Evolutionary conservation across 495 filamentous ascomycete genomes (phyloP), one percentile per base, ranked within the genome.

Genomic region (Neurospora cerealis): DNA sequence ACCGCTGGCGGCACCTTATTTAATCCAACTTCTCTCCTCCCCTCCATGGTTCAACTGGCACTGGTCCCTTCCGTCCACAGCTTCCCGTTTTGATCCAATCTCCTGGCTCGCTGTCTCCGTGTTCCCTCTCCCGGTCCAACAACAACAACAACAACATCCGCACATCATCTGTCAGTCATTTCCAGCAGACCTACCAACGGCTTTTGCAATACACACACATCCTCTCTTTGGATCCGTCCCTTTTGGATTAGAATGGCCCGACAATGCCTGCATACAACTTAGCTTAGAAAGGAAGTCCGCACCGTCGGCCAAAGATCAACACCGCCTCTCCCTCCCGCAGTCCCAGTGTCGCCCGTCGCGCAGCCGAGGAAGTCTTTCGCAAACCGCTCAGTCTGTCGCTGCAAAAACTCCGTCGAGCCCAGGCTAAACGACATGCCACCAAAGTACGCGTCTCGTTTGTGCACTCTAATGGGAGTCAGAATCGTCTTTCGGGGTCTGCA

Each of bases 261-360:
- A 83, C 79, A 77, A 86, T 86, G 85, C 78, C 81, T 79, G 78
- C 80, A 78, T 79, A 83, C 80, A 83, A 80, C 81, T 83, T 86
- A 78, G 79, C 83, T 82, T 87, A 85, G 83, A 84, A 84, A 75
- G 83, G 83, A 77, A 83, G 81, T 81, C 81, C 81, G 78, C 79
- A 82, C 77, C 73, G 75, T 79, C 82, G 81, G 74, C 83, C 84
- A 32, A 80, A 79, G 72, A 79, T 82, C 75, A 81, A 76, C 74
- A 73, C 70, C 24, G 72, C 69, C 54, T 74, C 78, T 70, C 72
- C 76, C n/a, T 36, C 71, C 70, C 73, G 76, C 40, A 74, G 74
- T 69, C 76, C 77, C 11, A 75, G 70, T 46, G 73, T 75, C 69
- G 74, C 77, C 60, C 81, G 81, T 37, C 74, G 75, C 75, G 83